Percentiles rank a stretch among this genome's conserved stretches.
Conservation (phyloP, 2,329 filamentous ascomycete species). For the Kalaharituber pfeilii region DNA sequence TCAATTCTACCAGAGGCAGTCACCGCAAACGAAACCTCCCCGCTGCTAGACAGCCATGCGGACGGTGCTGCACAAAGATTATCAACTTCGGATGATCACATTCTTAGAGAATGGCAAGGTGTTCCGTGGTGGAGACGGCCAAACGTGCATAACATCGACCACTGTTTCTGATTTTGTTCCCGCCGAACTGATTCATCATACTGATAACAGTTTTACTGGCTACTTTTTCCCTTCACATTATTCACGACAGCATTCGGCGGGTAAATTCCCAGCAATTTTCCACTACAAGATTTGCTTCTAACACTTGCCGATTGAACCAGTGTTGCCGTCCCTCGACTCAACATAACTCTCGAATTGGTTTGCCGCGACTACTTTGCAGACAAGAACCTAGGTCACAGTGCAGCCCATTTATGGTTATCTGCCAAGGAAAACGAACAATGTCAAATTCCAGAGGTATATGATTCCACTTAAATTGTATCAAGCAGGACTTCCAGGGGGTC, state of each 20-base stretch:
- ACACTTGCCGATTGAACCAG: constrained; percentile 2
- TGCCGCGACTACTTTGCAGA: constrained; percentile 71
- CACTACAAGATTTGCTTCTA: neutral
- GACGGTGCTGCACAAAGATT: neutral
- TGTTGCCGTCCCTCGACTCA: constrained; percentile 17
- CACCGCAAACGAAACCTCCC: neutral
- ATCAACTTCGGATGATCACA: constrained; percentile 18
- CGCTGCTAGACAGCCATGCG: neutral
- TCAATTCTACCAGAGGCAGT: too few relatives aligned
- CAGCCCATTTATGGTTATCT: constrained; percentile 45
- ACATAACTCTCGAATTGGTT: constrained; percentile 57
- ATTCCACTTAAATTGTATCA: too few relatives aligned
- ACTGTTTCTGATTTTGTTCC: neutral
- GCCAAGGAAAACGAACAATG: constrained; percentile 64
- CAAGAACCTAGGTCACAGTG: constrained; percentile 39
- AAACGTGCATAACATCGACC: constrained; percentile 10
- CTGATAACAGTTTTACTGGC: constrained; percentile 52
- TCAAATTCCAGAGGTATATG: constrained; percentile 44
- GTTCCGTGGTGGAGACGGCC: neutral
- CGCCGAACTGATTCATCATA: neutral
- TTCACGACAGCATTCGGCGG: constrained; percentile 78
- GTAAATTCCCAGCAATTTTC: constrained; percentile 25
- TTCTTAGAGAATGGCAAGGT: constrained; percentile 5
- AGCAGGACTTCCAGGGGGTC: neutral
- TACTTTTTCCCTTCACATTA: constrained; percentile 61